Percentiles rank a stretch among this genome's conserved stretches.
phyloP scores from a whole-genome alignment of 2,329 filamentous ascomycete genomes.

The Aspergillus melleus region DNA sequence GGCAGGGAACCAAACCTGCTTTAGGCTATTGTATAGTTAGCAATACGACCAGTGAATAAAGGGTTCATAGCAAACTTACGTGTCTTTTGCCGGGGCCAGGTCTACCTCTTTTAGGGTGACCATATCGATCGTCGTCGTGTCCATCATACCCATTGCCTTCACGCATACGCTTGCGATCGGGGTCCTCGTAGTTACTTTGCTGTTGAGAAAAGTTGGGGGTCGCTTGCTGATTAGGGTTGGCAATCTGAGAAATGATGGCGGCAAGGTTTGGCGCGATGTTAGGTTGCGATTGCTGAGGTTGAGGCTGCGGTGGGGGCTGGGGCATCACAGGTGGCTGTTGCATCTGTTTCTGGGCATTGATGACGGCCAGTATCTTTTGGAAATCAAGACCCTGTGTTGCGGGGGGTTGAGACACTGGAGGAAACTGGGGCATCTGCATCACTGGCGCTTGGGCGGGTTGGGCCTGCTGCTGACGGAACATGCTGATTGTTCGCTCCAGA shows the following conservation, averaged over 20 bases:
- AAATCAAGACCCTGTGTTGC: conserved; percentile 35
- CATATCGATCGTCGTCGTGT: conserved; percentile 31
- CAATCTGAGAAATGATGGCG: conserved; percentile 35
- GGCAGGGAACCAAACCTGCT: conserved; percentile 49
- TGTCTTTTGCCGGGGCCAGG: conserved; percentile 38
- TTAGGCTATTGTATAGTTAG: conserved; percentile 36
- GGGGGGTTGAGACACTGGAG: conserved; percentile 23
- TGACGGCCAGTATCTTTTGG: conserved; percentile 40
- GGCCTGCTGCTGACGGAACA: conserved; percentile 36
- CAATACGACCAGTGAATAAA: background rate
- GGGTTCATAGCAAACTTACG: conserved; percentile 24
- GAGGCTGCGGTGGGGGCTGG: conserved; percentile 23
- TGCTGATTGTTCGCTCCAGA: conserved; percentile 39
- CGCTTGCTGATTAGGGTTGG: conserved; percentile 25
- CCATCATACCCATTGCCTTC: conserved; percentile 36
- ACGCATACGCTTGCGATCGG: conserved; percentile 43
- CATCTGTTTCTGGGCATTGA: conserved; percentile 39
- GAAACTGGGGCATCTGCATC: conserved; percentile 31
- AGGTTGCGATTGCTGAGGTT: conserved; percentile 27
- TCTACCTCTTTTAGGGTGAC: conserved; percentile 36
- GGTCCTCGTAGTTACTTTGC: conserved; percentile 36
- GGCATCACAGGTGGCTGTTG: conserved; percentile 27
- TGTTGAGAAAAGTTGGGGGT: conserved; percentile 13
- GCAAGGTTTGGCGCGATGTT: conserved; percentile 35
- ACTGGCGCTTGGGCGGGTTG: conserved; percentile 20